These are phyloP conservation scores for Polyporus arcularius DNA, from an alignment of 768 basidiomycete genomes.

Conservation along the genomic window DNA sequence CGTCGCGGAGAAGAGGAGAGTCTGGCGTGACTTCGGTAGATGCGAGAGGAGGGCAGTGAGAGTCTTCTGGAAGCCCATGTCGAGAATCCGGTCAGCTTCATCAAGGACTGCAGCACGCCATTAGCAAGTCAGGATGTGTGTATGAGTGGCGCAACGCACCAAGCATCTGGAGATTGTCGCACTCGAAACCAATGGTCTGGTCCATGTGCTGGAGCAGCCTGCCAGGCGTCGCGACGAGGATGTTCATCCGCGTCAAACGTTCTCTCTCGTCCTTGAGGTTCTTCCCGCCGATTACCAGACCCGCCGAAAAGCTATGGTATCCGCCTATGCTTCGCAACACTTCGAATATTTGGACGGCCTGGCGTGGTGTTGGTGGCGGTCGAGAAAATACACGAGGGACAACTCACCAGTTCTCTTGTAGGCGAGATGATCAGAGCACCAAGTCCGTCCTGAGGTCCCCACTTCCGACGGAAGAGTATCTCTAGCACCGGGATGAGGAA, in stretches of 20 bases:
- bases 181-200: constrained; percentile 93
- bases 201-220: constrained; percentile 97
- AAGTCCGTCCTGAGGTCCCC: constrained; percentile 73
- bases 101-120: constrained; percentile 68
- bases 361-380: not conserved
- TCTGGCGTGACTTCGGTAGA: constrained; percentile 89
- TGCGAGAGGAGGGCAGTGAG: constrained; percentile 90
- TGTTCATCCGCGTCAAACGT: constrained; percentile 91
- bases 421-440: constrained; percentile 94
- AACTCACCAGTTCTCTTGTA: constrained; percentile 83
- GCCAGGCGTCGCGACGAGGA: constrained; percentile 97
- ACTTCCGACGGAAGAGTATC: constrained; percentile 61
- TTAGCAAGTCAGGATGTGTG: not conserved
- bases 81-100: constrained; percentile 94
- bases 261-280: constrained; percentile 91
- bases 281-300: constrained; percentile 95
- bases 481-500: constrained; percentile 72
- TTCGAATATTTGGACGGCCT: constrained; percentile 99
- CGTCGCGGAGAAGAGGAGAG: constrained; percentile 94
- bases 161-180: constrained; percentile 86
- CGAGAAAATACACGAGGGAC: too few species aligned
- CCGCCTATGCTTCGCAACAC: constrained; percentile 92
- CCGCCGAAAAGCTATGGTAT: constrained; percentile 90
- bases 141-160: constrained; percentile 48
- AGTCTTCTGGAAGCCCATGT: constrained; percentile 93